A percentile compares a stretch with the other conserved stretches of the same genome.
Evolutionary conservation across 805 yeast genomes (phyloP).

Genomic region (Jamesozyma lodderae): DNA sequence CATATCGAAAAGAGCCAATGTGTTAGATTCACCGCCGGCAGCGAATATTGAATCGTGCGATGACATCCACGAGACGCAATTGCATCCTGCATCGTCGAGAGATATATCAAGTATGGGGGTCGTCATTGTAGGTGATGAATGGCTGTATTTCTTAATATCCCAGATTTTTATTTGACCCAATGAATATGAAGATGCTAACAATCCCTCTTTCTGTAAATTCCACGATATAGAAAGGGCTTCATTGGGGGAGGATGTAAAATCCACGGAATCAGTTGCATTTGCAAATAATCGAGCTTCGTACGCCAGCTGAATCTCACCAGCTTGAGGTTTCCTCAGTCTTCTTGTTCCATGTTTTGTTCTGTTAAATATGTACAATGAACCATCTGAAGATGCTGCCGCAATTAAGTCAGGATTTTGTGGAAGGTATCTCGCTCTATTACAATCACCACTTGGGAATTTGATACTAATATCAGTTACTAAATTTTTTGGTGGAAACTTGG

Average conservation of each 20-base stretch:
- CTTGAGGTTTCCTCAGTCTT: constrained; percentile 16
- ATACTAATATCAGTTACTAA: constrained; percentile 21
- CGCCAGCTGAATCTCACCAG: constrained; percentile 4
- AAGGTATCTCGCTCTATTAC: constrained; percentile 63
- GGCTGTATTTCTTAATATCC: constrained; percentile 46
- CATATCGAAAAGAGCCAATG: constrained; percentile 44
- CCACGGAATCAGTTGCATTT: constrained; percentile 8
- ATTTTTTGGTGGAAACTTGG: constrained; percentile 23
- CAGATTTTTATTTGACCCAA: constrained; percentile 58
- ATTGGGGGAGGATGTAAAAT: constrained; percentile 13
- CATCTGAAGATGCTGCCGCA: constrained; percentile 60
- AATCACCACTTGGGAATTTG: constrained; percentile 41
- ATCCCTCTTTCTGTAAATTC: constrained; percentile 58
- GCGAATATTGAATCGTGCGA: constrained; percentile 53
- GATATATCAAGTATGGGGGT: constrained; percentile 14
- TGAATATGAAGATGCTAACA: constrained; percentile 49
- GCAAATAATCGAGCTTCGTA: constrained; percentile 15
- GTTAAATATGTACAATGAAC: constrained; percentile 62
- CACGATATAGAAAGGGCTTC: constrained; percentile 72
- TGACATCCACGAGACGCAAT: constrained; percentile 64
- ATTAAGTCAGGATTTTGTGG: constrained; percentile 83
- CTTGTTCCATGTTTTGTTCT: constrained; percentile 68
- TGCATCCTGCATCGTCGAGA: constrained; percentile 44
- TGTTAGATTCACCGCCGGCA: constrained; percentile 57
- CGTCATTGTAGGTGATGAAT: constrained; percentile 18